Evolutionary conservation across 805 yeast species (phyloP), one percentile per base, ranked within the genome.

Genomic region (Maudiozyma serrabonitensis): DNA sequence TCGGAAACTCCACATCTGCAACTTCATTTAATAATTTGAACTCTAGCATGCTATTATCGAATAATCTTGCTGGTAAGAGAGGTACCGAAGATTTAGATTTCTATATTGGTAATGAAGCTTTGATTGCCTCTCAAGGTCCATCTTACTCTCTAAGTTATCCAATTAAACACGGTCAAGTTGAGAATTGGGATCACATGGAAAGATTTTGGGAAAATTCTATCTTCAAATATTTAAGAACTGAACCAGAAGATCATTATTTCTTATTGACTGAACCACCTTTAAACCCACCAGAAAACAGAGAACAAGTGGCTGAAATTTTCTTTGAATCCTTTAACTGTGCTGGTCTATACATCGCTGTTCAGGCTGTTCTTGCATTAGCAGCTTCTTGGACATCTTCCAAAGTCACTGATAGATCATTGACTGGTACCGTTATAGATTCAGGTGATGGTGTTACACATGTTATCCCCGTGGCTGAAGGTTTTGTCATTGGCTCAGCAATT

Each of bases 401-500:
- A 66, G 98, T 89, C 31, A 83, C 82, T 52, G 99, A 91, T 63
- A 81, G 97, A 69, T 88, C 98, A 1, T 75, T 93, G 59, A 93
- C 99, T 7, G 99, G 99, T 69, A 93, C 98, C 0, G 99, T 93
- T 56, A 91, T 93, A 60, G 99, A 93, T 66, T 84, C 95, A 2
- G 99, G 99, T 72, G 99, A 91, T 64, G 99, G 99, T 75, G 99
- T 93, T 4, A 93, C 99, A 12, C 99, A 93, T 68, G 98, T 93
- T 43, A 93, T 93, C 54, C 98, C 99, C 15, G 99, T 93, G 35
- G 98, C 99, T 26, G 99, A 93, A 71, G 99, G 99, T 52, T 93
- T 93, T 65, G 99, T 93, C 34, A 93, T 93, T 66, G 99, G 98
- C 6, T 83, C 95, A 13, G 95, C 97, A 32, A 93, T 93, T 67